phyloP scores from a whole-genome alignment of 2,329 filamentous ascomycete species.

The Colletotrichum paranaense region DNA sequence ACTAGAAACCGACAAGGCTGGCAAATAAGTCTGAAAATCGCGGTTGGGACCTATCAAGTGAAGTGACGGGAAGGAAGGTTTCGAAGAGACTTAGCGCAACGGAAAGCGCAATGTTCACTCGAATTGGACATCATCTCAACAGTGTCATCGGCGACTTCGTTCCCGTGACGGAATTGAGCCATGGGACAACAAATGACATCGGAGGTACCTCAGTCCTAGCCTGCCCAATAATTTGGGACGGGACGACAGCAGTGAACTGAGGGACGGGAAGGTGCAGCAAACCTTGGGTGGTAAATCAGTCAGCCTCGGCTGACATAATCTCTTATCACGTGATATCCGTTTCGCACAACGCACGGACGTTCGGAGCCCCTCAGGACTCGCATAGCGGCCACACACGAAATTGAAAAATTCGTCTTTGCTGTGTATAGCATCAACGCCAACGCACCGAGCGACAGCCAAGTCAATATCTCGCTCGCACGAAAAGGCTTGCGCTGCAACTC shows the following conservation, averaged over 20 bases:
- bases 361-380: slow-evolving; percentile 53
- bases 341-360: slow-evolving; percentile 29
- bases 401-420: slow-evolving; percentile 54
- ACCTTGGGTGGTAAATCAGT: neutral
- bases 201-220: neutral
- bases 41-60: neutral
- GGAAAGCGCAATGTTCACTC: slow-evolving; percentile 8
- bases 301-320: slow-evolving; percentile 43
- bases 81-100: neutral
- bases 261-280: neutral
- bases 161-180: neutral
- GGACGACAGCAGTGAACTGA: neutral
- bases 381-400: slow-evolving; percentile 59
- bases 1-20: slow-evolving; percentile 5
- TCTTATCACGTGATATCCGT: slow-evolving; percentile 46
- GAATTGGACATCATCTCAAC: neutral
- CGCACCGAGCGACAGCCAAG: slow-evolving; percentile 53
- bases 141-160: neutral
- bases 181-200: neutral
- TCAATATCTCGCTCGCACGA: slow-evolving; percentile 47
- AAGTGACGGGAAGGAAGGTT: slow-evolving; percentile 10
- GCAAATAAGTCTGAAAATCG: neutral
- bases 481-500: slow-evolving; percentile 50
- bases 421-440: slow-evolving; percentile 39
- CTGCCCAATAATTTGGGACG: neutral